Evolutionary conservation across 2,329 filamentous ascomycete species (phyloP).

Genomic region (Davidsoniella virescens): DNA sequence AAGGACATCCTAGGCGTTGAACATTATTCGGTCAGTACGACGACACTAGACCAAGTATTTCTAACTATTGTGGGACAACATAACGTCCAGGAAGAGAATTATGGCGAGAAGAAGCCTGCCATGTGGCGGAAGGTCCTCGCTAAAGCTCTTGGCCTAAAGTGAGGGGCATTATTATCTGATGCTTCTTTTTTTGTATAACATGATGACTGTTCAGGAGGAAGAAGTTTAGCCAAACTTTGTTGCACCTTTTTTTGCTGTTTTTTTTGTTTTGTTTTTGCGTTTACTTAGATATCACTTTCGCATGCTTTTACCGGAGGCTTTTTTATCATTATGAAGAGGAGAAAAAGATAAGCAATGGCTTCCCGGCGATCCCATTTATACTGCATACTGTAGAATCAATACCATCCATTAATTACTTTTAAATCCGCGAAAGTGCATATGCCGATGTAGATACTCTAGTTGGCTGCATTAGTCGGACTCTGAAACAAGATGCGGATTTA

Average conservation of each 20-base stretch:
- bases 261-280: neutral
- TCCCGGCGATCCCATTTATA: too few species aligned
- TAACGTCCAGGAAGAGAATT: conserved; percentile 60
- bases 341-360: too few species aligned
- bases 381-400: too few species aligned
- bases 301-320: neutral
- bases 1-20: conserved; percentile 55
- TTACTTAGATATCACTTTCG: neutral
- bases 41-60: conserved; percentile 83
- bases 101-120: conserved; percentile 20
- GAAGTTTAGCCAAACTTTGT: too few species aligned
- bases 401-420: too few species aligned
- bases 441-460: too few species aligned
- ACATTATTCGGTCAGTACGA: conserved; percentile 76
- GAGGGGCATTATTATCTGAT: neutral
- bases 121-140: conserved; percentile 4
- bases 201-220: too few species aligned
- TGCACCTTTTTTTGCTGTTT: neutral
- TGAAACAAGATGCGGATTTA: too few species aligned
- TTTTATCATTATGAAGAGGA: neutral
- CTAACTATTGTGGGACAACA: conserved; percentile 68
- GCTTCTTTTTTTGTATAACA: too few species aligned
- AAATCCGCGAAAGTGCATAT: too few species aligned
- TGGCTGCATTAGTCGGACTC: too few species aligned
- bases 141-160: neutral